These are phyloP conservation scores for Conticribra guillardii DNA, from an alignment of 108 stramenopile genomes.

Conservation along the genomic window DNA sequence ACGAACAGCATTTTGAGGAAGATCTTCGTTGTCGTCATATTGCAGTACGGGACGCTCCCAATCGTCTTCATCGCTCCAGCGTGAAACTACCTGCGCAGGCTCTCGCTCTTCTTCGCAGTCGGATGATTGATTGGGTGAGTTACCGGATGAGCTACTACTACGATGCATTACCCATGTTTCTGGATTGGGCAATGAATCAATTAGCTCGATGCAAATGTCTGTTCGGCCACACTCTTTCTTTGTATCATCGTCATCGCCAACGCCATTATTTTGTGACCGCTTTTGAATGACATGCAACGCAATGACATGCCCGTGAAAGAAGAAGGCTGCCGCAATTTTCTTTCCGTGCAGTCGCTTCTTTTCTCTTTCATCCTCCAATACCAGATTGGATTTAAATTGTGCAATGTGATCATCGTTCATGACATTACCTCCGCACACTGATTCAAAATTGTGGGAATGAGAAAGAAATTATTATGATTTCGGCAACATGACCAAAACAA, in stretches of 20 bases:
- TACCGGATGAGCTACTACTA: background rate
- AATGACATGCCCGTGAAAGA: constrained; percentile 76
- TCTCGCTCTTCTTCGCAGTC: constrained; percentile 19
- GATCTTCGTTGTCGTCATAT: constrained; percentile 7
- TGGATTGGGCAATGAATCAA: constrained; percentile 51
- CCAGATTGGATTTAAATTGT: constrained; percentile 32
- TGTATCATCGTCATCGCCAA: background rate
- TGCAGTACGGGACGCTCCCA: background rate
- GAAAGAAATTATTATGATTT: too few species aligned
- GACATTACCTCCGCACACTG: constrained; percentile 60
- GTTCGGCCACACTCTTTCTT: constrained; percentile 3
- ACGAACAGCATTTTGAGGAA: constrained; percentile 36
- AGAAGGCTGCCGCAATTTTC: constrained; percentile 62
- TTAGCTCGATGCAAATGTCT: constrained; percentile 42
- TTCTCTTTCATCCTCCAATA: constrained; percentile 13
- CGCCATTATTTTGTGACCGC: background rate
- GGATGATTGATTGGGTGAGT: background rate
- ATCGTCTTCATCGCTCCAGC: background rate
- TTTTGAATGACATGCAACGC: constrained; percentile 49
- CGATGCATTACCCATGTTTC: constrained; percentile 25
- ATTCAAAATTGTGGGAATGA: too few species aligned
- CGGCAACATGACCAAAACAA: too few species aligned
- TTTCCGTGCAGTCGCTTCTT: constrained; percentile 9
- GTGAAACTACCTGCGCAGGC: background rate
- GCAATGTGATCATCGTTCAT: constrained; percentile 64